Evolutionary conservation across 2,329 filamentous ascomycete species (phyloP), one percentile per base, ranked within the genome.

Genomic region (Uncinocarpus reesii): DNA sequence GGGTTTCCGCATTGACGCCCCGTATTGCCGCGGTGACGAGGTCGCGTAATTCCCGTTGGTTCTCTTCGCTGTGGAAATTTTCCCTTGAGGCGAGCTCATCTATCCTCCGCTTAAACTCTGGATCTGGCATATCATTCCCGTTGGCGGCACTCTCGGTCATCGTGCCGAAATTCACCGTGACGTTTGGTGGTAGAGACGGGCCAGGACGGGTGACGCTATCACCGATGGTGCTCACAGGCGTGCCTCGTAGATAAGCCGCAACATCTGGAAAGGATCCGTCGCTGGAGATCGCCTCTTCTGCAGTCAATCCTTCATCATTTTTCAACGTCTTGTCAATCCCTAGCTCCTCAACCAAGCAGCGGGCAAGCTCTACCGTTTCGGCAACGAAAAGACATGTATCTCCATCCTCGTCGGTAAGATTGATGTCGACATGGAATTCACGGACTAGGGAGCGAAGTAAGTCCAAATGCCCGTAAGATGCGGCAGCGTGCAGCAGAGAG

Each of bases 341-440:
- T 2, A 96, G 72, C 64, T 95, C 87, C 60, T 93, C 86, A 2
- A 96, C 78, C 6, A 98, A 72, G 45, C 82, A 77, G 57, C 78
- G 79, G 16, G 90, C 90, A 36, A 87, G 82, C 3, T 85, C 81
- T 42, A 84, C 72, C 0, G 80, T 86, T 67, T 98, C 92, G 23
- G 82, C 80, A n/a, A 88, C 86, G 61, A 95, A 98, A 3, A 98
- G 73, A n/a, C 90, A 84, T 1, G 90, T 95, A 68, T 98, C 92
- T 49, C 81, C 79, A 63, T 98, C 92, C 64, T 95, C 86, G 62
- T 98, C 92, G 56, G 77, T 78, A 45, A 95, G 71, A 62, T 95
- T 83, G 41, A 88, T 78, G 52, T 89, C 73, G 20, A 90, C 89
- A 10, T 80, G 69, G 66, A 89, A 86, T 28, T 90, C 85, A 40